A percentile compares a stretch with the other conserved stretches of the same genome.
Evolutionary conservation across 768 basidiomycete genomes (phyloP).

Genomic region (Terana coerulea): DNA sequence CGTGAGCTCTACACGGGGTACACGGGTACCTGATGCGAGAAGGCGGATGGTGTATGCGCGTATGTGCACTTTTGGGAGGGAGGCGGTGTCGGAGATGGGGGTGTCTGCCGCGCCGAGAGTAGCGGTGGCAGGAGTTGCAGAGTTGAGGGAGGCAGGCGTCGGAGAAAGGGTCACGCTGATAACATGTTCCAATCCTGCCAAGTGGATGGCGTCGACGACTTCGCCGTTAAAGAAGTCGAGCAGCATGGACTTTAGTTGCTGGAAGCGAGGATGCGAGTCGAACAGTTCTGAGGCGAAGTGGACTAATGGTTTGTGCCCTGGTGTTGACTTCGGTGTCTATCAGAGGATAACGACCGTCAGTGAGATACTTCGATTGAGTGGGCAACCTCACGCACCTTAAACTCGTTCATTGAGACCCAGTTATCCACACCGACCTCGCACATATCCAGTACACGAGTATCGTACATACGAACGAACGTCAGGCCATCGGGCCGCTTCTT

Average conservation of each 20-base stretch:
- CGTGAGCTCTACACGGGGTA: constrained; percentile 76
- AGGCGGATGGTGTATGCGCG: constrained; percentile 79
- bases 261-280: constrained; percentile 88
- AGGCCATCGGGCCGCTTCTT: constrained; percentile 93
- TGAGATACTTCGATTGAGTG: background rate
- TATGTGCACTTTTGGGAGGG: constrained; percentile 82
- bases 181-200: constrained; percentile 83
- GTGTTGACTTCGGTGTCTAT: constrained; percentile 84
- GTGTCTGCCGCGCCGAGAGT: constrained; percentile 26
- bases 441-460: constrained; percentile 88
- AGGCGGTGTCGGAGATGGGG: constrained; percentile 27
- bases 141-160: constrained; percentile 51
- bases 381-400: constrained; percentile 61
- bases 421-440: constrained; percentile 87
- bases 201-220: constrained; percentile 75
- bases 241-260: constrained; percentile 88
- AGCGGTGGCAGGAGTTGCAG: constrained; percentile 25
- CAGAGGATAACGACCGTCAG: background rate
- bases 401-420: constrained; percentile 72
- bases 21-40: constrained; percentile 70
- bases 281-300: constrained; percentile 96
- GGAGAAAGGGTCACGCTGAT: constrained; percentile 79
- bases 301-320: constrained; percentile 88
- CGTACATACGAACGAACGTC: constrained; percentile 82
- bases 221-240: constrained; percentile 90